These are phyloP conservation scores for Pleurotus salmoneostramineus DNA, from an alignment of 768 basidiomycete genomes.

Conservation along the genomic window DNA sequence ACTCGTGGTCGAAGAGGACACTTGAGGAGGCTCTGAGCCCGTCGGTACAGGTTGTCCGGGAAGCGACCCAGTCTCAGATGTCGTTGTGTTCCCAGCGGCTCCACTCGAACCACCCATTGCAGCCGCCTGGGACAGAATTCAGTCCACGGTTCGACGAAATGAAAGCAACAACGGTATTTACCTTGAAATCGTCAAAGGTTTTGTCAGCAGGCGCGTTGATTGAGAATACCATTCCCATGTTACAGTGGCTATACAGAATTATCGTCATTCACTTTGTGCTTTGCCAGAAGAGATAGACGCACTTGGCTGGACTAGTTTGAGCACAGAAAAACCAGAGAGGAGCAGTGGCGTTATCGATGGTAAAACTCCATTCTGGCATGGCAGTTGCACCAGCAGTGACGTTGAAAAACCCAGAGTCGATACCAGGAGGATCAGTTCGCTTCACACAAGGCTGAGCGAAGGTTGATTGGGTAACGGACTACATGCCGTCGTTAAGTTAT, in stretches of 20 bases:
- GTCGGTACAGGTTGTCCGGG: background rate
- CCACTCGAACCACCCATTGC: background rate
- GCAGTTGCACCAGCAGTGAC: conserved; percentile 19
- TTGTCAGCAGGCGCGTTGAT: conserved; percentile 35
- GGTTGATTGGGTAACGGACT: conserved; percentile 45
- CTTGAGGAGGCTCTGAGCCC: background rate
- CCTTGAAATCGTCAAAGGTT: conserved; percentile 32
- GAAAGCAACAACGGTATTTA: conserved; percentile 2
- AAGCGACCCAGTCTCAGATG: background rate
- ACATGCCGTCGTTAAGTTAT: background rate
- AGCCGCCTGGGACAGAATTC: conserved; percentile 3
- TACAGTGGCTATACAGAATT: conserved; percentile 19
- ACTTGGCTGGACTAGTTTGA: conserved; percentile 19
- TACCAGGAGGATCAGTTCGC: conserved; percentile 22
- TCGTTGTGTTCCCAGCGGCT: too few species aligned
- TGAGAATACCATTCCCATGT: conserved; percentile 41
- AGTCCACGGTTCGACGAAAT: background rate
- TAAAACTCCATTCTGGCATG: conserved; percentile 34
- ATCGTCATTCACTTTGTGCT: conserved; percentile 11
- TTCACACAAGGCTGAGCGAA: conserved; percentile 37
- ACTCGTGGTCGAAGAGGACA: background rate
- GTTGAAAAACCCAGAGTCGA: conserved; percentile 36
- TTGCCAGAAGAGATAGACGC: background rate
- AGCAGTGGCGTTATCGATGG: conserved; percentile 27
- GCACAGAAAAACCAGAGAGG: conserved; percentile 47